Base-by-base conservation (phyloP, 768 basidiomycete species). In the Leucocoprinus sp. region DNA sequence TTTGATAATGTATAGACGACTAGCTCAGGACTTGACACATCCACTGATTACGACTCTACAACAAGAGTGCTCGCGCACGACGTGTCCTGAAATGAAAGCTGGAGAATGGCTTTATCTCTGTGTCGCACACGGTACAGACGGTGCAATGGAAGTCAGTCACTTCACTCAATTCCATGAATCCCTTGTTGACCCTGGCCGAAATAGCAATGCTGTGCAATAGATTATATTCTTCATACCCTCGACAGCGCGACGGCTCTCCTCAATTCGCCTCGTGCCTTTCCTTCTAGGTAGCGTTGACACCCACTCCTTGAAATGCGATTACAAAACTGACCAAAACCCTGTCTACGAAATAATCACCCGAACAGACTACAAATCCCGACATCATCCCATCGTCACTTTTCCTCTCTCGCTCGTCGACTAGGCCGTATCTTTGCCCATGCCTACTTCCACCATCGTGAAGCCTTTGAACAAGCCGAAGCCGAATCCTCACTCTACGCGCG, bases 41-140 rank as follows among this genome's bases (percentile, higher is more conserved):
- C 89, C 90, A 4, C 71, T 92, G 33, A 86, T 93, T 37, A 87
- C 84, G 1, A 81, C 79, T 58, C 66, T 93, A 31, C 90, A 92
- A 59, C 80, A 84, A 54, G 88, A 90, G 60, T 98, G 93, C 59
- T 89, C 83, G 9, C 78, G 88, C 29, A 65, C 74, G 27, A 78
- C 84, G 8, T 99, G 95, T 69, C 90, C 93, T 1, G 84, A 95
- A 65, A 99, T 99, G 95, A 93, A 93, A 63, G 93, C 93, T n/a
- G 90, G 89, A 45, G 91, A 97, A 69, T 97, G 95, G 95, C 72
- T 90, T 22, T 98, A 96, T 64, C 67, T 97, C 5, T 98, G 95
- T 54, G 92, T 93, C 29, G 93, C 92, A 0, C 93, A 97, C 63
- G 91, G 89, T 17, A 88, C 82, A 56, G 87, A 88, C 47, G 83